Evolutionary conservation across 495 filamentous ascomycete species (phyloP), one percentile per base, ranked within the genome.

Genomic region (Aspergillus nidulans): DNA sequence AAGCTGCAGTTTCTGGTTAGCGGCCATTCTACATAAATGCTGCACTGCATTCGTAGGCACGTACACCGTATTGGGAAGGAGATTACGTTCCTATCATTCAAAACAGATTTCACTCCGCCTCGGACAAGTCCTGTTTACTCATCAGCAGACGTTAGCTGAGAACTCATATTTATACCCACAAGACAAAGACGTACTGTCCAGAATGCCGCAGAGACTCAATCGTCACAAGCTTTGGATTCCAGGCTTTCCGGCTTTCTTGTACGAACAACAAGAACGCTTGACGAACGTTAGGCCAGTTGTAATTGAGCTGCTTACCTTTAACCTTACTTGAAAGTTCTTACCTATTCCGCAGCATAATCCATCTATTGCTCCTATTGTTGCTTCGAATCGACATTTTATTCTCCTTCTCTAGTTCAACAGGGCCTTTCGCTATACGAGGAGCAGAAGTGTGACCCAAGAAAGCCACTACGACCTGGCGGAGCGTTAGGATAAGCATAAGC

Each of bases 1-100:
- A 12, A 78, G 57, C 58, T 65, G 63, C 13, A 58, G 53, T 25
- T 77, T 66, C 55, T 79, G 74, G 7, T 47, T 43, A 34, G 75
- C 54, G 6, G 78, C 73, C 15, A 59, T 60, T 24, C 61, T 68
- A 23, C 73, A 61, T 65, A 67, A 80, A 49, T 77, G 64, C 18
- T 65, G 59, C 7, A 68, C 63, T 4, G 62, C 55, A 55, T 80
- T 80, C 19, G 65, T 59, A 0, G 70, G 57, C 1, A 57, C 73
- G 49, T 80, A 79, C 0, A 67, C 63, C 0, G 70, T 68, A 25
- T 67, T 67, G 62, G 64, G 2, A 74, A 39, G 6, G 65, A 39
- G 13, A 47, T 61, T 6, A 28, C 42, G 40, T 54, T 59, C 53
- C 49, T 60, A 18, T 12, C 53, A 34, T 65, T 48, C 19, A 20